Conservation (phyloP, 495 filamentous ascomycete species). For the Penicillium pancosmium region DNA sequence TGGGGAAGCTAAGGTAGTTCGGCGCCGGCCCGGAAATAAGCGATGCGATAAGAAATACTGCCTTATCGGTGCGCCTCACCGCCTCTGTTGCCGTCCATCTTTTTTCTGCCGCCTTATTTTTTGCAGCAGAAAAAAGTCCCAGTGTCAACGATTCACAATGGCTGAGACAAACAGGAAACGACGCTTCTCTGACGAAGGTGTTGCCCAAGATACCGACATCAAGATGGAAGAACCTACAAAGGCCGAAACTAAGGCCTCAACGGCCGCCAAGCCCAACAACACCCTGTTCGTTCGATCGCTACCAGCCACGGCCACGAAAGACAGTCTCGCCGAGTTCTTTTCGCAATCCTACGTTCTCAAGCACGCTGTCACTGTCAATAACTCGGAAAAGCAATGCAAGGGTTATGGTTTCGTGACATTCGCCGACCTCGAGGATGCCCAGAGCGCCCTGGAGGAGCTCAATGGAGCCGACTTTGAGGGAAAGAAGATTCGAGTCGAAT, state of each 20-base stretch:
- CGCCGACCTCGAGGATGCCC: slow-evolving; percentile 87
- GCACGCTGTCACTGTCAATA: slow-evolving; percentile 84
- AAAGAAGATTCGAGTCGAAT: slow-evolving; percentile 79
- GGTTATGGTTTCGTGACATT: slow-evolving; percentile 98
- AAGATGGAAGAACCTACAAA: slow-evolving; percentile 30
- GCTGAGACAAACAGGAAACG: slow-evolving; percentile 38
- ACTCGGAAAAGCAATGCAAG: slow-evolving; percentile 77
- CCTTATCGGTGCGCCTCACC: slow-evolving; percentile 18
- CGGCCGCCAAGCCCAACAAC: slow-evolving; percentile 49
- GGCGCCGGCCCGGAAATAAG: too few relatives aligned
- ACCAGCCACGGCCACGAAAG: slow-evolving; percentile 74
- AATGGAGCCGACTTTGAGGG: slow-evolving; percentile 74
- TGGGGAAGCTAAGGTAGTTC: too few relatives aligned
- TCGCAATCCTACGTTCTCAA: slow-evolving; percentile 93
- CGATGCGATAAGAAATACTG: neutral
- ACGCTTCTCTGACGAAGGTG: slow-evolving; percentile 32
- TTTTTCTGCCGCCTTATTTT: slow-evolving; percentile 54
- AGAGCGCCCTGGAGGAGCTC: slow-evolving; percentile 75
- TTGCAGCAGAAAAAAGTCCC: slow-evolving; percentile 28
- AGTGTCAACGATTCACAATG: slow-evolving; percentile 32
- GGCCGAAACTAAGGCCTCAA: slow-evolving; percentile 22
- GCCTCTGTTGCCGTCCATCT: slow-evolving; percentile 15
- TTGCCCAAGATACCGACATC: slow-evolving; percentile 14
- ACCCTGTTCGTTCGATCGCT: slow-evolving; percentile 92
- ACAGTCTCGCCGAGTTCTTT: slow-evolving; percentile 82